Base-by-base conservation (phyloP, 306 rosid genomes). In the Sophora flavescens region DNA sequence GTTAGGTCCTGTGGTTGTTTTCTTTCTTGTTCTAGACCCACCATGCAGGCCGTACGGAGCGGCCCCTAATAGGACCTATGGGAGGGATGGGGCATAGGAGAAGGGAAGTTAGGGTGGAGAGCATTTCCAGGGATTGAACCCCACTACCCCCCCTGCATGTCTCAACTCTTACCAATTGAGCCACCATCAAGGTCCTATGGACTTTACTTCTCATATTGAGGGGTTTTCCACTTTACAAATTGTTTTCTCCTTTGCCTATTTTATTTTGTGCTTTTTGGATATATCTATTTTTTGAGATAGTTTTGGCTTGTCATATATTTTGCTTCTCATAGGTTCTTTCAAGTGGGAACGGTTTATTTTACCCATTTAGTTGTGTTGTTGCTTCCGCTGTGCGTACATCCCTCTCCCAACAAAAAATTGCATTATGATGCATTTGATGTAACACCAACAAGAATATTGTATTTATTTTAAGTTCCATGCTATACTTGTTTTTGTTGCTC, bases 381-480 rank as follows among this genome's bases (percentile, higher is more conserved):
- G 14, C 50, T 44, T 44, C 50, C 11, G 4, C 5, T 44, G 5
- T 44, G 50, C 9, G n/a, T n/a, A 44, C 6, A 44, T 14, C 50
- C 14, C 14, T 44, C 11, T 44, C 50, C 50, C 50, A 44, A 44
- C 4, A 9, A 44, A 44, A 44, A 44, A 44, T 10, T 44, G 50
- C 51, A 38, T 51, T 45, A 8, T 33, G 63, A 75, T 70, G 48
- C 17, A 18, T 33, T 50, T 78, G 41, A 63, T 62, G 28, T 76
- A 35, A 22, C 50, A 52, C 57, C 54, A n/a, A 6, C 33, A 26
- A 39, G n/a, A 63, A 28, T 54, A 53, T 8, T 33, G 39, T 65
- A 10, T 13, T 13, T 64, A 15, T 28, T 15, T 2, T 53, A 54
- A 28, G 52, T 63, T 63, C 16, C 10, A 7, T 41, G 41, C 13